Evolutionary conservation across 352 stramenopile genomes (phyloP).

Genomic region (Globisporangium irregulare): DNA sequence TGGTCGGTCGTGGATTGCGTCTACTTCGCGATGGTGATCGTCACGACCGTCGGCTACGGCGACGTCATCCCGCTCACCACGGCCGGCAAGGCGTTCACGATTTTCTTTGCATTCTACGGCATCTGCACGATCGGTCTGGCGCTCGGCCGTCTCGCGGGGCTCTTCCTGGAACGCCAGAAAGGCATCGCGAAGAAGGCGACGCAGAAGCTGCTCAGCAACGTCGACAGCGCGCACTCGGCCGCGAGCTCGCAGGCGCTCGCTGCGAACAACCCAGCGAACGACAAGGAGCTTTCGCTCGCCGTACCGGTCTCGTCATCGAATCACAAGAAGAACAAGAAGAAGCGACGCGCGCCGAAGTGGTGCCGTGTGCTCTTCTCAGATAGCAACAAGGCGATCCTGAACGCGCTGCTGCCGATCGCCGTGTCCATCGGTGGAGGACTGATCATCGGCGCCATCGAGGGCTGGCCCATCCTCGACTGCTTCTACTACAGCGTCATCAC

Average conservation of each 20-base stretch:
- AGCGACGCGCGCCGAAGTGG: slow-evolving; percentile 26
- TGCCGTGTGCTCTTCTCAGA: slow-evolving; percentile 40
- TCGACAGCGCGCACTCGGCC: slow-evolving; percentile 38
- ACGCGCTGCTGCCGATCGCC: slow-evolving; percentile 40
- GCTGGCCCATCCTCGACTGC: slow-evolving; percentile 74
- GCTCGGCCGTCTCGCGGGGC: slow-evolving; percentile 47
- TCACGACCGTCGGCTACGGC: slow-evolving; percentile 91
- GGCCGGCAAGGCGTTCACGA: slow-evolving; percentile 72
- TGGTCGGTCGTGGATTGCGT: slow-evolving; percentile 79
- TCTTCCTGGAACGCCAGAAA: slow-evolving; percentile 55
- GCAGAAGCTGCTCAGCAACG: slow-evolving; percentile 39
- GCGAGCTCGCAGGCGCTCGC: slow-evolving; percentile 6
- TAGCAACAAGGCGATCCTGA: slow-evolving; percentile 50
- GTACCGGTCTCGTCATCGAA: slow-evolving; percentile 7
- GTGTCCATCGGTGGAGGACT: slow-evolving; percentile 51
- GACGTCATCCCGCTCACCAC: slow-evolving; percentile 63
- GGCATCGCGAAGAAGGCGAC: slow-evolving; percentile 57
- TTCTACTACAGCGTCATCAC: slow-evolving; percentile 92
- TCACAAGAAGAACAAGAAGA: not conserved
- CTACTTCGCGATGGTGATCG: slow-evolving; percentile 91
- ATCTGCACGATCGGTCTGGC: slow-evolving; percentile 68
- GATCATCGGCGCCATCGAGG: slow-evolving; percentile 55
- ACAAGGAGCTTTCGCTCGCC: slow-evolving; percentile 23
- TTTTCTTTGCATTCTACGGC: slow-evolving; percentile 84
- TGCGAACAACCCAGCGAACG: slow-evolving; percentile 4